phyloP scores from a whole-genome alignment of 768 basidiomycete genomes.

The Suillus alpinus region DNA sequence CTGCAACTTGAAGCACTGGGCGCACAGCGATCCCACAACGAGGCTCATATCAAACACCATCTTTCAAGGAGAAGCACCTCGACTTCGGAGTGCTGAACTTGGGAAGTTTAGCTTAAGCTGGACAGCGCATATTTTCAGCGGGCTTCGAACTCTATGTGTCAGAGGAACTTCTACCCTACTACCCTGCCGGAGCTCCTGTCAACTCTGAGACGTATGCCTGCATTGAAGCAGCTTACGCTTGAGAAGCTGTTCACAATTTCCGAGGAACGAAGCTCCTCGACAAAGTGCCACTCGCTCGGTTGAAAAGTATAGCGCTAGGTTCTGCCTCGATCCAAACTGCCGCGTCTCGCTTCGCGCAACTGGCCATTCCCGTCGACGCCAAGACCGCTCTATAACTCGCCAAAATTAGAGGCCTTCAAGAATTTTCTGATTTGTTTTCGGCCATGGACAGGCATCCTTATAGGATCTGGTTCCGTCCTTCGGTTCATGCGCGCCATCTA shows the following conservation, averaged over 20 bases:
- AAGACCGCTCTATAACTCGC: neutral
- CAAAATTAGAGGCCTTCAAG: neutral
- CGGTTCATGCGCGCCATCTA: neutral
- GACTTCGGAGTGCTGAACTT: slow-evolving; percentile 30
- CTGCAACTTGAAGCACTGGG: too few relatives aligned
- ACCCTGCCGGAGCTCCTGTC: slow-evolving; percentile 26
- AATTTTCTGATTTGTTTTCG: neutral
- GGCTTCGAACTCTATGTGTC: slow-evolving; percentile 33
- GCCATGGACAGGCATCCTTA: neutral
- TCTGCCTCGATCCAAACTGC: too few relatives aligned
- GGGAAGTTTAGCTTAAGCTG: slow-evolving; percentile 29
- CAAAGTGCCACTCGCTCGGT: neutral
- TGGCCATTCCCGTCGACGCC: neutral
- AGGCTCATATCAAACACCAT: slow-evolving; percentile 26
- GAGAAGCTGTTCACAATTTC: neutral
- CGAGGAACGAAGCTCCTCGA: neutral
- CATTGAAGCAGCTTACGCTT: slow-evolving; percentile 10
- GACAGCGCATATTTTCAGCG: slow-evolving; percentile 31
- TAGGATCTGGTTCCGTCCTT: neutral
- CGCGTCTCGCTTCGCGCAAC: neutral
- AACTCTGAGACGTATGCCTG: slow-evolving; percentile 30
- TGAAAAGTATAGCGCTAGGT: neutral
- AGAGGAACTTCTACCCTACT: slow-evolving; percentile 11
- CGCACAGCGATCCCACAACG: neutral
- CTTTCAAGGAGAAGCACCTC: slow-evolving; percentile 30